phyloP scores from a whole-genome alignment of 1,284 basidiomycete genomes.

The Amylostereum chailletii region DNA sequence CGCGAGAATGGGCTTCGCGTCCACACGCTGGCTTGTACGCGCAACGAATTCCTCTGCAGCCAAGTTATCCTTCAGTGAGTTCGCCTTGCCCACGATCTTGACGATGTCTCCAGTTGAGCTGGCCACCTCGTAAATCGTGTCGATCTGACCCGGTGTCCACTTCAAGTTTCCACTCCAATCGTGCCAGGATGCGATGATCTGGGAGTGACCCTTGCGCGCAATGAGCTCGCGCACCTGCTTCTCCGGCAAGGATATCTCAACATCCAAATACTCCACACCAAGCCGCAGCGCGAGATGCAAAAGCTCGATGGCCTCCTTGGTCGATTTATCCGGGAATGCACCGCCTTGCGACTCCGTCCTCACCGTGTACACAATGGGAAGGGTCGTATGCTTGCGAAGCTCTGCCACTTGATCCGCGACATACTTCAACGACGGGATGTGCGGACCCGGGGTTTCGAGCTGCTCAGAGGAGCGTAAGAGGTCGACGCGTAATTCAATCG shows the following conservation, averaged over 20 bases:
- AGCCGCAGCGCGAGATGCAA: constrained; percentile 75
- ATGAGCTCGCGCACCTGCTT: constrained; percentile 54
- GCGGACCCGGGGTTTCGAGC: constrained; percentile 34
- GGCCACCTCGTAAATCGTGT: constrained; percentile 63
- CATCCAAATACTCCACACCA: constrained; percentile 90
- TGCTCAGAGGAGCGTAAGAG: constrained; percentile 58
- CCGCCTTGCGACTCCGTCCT: constrained; percentile 88
- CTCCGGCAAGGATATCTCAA: constrained; percentile 77
- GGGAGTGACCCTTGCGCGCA: constrained; percentile 59
- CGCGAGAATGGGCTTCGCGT: constrained; percentile 77
- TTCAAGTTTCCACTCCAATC: constrained; percentile 84
- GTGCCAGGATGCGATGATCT: constrained; percentile 91
- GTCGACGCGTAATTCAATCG: constrained; percentile 90
- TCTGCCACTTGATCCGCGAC: constrained; percentile 79
- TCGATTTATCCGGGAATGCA: constrained; percentile 76
- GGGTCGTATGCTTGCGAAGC: constrained; percentile 66
- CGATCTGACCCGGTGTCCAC: constrained; percentile 69
- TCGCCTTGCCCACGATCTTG: constrained; percentile 89
- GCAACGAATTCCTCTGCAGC: constrained; percentile 68
- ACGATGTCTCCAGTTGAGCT: constrained; percentile 76
- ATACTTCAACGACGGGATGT: constrained; percentile 65
- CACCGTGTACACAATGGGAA: constrained; percentile 92
- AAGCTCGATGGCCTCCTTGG: constrained; percentile 72
- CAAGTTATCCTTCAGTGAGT: constrained; percentile 72
- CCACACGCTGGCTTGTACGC: constrained; percentile 29